Conservation (phyloP, 495 filamentous ascomycete species). For the Annulohypoxylon stygium region DNA sequence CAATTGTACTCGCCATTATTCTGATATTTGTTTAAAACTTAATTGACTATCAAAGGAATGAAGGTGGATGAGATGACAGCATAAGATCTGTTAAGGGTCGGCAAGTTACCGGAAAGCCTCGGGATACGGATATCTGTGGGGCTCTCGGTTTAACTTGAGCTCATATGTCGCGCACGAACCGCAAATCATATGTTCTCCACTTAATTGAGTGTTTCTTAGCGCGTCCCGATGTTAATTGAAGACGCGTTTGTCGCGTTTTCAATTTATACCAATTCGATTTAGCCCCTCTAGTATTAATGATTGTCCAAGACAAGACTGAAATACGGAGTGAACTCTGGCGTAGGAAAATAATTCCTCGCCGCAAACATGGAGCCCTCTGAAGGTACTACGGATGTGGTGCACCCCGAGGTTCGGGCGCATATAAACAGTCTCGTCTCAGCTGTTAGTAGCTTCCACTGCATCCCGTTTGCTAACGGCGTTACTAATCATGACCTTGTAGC, state of each 20-base stretch:
- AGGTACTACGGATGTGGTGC: constrained; percentile 70
- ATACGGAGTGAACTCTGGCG: constrained; percentile 26
- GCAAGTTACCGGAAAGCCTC: constrained; percentile 56
- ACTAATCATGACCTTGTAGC: constrained; percentile 63
- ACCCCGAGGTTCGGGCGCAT: constrained; percentile 90
- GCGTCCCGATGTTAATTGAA: constrained; percentile 37
- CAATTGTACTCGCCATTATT: constrained; percentile 55
- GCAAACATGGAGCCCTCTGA: constrained; percentile 65
- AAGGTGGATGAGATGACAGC: constrained; percentile 21
- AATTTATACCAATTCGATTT: constrained; percentile 40
- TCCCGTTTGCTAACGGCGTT: constrained; percentile 4
- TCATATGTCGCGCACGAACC: not conserved
- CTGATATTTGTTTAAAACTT: not conserved
- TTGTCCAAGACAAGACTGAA: constrained; percentile 28
- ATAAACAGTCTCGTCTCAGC: constrained; percentile 92
- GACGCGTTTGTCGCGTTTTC: constrained; percentile 45
- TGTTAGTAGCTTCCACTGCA: constrained; percentile 66
- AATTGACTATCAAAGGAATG: constrained; percentile 16
- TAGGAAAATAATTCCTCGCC: constrained; percentile 42
- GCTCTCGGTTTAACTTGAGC: not conserved
- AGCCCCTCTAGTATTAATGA: constrained; percentile 34
- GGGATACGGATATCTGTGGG: constrained; percentile 53
- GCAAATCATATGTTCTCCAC: not conserved
- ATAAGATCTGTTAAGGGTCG: constrained; percentile 21
- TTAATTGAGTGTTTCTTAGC: constrained; percentile 16